Evolutionary conservation across 2,329 filamentous ascomycete genomes (phyloP).

Genomic region (Pseudogymnoascus sp.): DNA sequence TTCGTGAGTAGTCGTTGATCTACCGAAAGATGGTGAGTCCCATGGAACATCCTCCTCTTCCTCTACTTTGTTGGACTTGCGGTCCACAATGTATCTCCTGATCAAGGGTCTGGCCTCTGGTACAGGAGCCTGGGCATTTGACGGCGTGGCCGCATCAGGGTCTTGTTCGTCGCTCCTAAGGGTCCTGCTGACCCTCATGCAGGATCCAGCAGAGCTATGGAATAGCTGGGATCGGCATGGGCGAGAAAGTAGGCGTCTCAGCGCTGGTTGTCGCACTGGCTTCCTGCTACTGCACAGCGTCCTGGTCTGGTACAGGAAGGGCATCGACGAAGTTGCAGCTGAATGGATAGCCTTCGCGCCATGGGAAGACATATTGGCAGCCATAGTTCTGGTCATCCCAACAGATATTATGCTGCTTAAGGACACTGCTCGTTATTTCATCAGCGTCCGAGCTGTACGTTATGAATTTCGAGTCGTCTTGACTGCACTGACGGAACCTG

Average conservation of each 20-base stretch:
- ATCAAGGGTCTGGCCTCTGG: not conserved
- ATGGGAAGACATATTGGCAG: constrained; percentile 12
- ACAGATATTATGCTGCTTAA: not conserved
- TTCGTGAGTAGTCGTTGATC: not conserved
- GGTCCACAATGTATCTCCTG: constrained; percentile 2
- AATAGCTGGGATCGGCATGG: not conserved
- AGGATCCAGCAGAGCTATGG: not conserved
- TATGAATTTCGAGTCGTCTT: not conserved
- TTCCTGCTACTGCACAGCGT: constrained; percentile 39
- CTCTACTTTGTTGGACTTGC: not conserved
- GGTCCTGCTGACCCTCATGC: not conserved
- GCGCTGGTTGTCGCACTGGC: not conserved
- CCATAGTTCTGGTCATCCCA: constrained; percentile 7
- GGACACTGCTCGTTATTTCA: not conserved
- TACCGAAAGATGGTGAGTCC: not conserved
- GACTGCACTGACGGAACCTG: not conserved
- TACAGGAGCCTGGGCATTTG: not conserved
- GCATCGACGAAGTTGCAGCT: constrained; percentile 45
- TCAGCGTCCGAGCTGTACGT: not conserved
- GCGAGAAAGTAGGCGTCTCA: not conserved
- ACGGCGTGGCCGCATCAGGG: not conserved
- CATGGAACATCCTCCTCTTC: constrained; percentile 3
- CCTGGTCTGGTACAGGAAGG: constrained; percentile 67
- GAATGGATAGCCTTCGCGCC: constrained; percentile 15
- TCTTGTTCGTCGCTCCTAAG: not conserved